These are phyloP conservation scores for Tylopilus orsonianus DNA, from an alignment of 1,284 basidiomycete species.

Conservation along the genomic window DNA sequence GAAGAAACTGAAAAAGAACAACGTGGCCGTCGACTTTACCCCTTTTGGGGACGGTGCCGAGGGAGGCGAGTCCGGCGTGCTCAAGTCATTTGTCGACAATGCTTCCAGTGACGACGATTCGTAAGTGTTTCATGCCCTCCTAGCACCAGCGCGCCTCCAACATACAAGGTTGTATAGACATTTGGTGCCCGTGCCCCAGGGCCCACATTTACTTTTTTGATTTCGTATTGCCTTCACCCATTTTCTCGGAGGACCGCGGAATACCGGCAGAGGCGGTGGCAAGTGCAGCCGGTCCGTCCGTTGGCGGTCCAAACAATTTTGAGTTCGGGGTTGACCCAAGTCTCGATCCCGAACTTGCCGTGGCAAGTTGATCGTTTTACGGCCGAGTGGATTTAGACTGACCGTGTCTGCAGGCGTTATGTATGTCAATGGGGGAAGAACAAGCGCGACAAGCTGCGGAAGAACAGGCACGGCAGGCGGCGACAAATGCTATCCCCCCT, in stretches of 20 bases:
- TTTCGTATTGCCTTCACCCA: slow-evolving; percentile 75
- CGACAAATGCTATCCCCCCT: slow-evolving; percentile 32
- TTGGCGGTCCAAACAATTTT: slow-evolving; percentile 58
- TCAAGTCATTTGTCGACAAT: slow-evolving; percentile 77
- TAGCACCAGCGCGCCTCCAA: slow-evolving; percentile 6
- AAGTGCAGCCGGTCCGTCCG: slow-evolving; percentile 47
- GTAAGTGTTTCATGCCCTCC: slow-evolving; percentile 43
- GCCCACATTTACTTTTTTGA: slow-evolving; percentile 84
- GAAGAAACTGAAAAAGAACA: slow-evolving; percentile 99
- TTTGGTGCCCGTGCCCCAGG: slow-evolving; percentile 78
- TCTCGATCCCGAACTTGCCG: slow-evolving; percentile 94
- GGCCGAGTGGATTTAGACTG: not conserved
- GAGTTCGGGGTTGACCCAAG: slow-evolving; percentile 94
- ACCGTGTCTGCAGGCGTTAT: slow-evolving; percentile 67
- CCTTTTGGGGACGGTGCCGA: slow-evolving; percentile 77
- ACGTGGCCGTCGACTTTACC: slow-evolving; percentile 92
- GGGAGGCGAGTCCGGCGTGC: slow-evolving; percentile 59
- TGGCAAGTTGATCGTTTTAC: slow-evolving; percentile 54
- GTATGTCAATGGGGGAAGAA: slow-evolving; percentile 98
- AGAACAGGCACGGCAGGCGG: slow-evolving; percentile 36
- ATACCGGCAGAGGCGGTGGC: slow-evolving; percentile 65
- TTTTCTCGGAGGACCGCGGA: slow-evolving; percentile 79
- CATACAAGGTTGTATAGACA: slow-evolving; percentile 54
- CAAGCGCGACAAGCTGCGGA: slow-evolving; percentile 83
- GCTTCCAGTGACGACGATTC: slow-evolving; percentile 81